Conservation (phyloP, 2,329 filamentous ascomycete species). For the Colletotrichum godetiae region DNA sequence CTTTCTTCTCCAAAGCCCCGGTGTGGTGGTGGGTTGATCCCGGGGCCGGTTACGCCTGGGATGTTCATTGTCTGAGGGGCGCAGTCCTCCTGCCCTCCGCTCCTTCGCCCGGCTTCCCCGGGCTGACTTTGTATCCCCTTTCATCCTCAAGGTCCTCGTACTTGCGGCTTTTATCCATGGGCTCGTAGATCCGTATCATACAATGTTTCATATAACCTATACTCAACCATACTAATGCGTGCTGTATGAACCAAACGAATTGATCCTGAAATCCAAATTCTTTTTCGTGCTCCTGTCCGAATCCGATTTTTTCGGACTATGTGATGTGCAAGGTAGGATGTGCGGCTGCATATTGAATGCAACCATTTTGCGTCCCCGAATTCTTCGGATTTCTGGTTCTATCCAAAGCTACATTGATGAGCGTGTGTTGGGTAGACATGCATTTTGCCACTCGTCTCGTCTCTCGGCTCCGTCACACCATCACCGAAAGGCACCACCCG, state of each 20-base stretch:
- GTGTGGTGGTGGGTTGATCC: neutral
- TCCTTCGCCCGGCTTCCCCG: neutral
- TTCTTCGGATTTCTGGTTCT: neutral
- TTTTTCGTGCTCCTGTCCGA: neutral
- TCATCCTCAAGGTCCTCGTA: neutral
- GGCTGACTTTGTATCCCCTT: neutral
- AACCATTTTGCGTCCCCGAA: no score
- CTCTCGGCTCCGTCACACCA: neutral
- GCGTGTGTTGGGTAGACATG: neutral
- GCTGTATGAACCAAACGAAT: neutral
- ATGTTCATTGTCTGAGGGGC: neutral
- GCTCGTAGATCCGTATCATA: conserved; percentile 5
- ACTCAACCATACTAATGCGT: neutral
- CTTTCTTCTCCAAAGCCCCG: neutral
- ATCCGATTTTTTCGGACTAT: neutral
- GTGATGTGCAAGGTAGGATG: no score
- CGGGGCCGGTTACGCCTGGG: neutral
- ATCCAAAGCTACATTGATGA: neutral
- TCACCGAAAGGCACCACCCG: neutral
- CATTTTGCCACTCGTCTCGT: neutral
- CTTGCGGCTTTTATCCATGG: neutral
- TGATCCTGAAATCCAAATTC: neutral
- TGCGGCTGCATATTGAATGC: no score
- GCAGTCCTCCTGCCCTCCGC: neutral
- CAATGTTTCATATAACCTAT: neutral